Evolutionary conservation across 2,329 filamentous ascomycete species (phyloP).

Genomic region (Incumbomyces lentus): DNA sequence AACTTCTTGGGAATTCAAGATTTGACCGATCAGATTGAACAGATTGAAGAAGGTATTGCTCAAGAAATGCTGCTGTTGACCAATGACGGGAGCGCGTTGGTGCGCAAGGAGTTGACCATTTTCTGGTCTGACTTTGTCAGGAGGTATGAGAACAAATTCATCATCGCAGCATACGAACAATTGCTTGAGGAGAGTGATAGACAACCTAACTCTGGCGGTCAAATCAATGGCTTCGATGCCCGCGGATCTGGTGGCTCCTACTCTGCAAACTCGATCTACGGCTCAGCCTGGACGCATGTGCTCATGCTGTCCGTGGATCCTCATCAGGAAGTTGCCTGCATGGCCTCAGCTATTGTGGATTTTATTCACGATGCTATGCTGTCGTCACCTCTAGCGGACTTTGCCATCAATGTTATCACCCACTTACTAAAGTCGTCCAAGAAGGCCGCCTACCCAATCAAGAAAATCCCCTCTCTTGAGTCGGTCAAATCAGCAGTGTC

Average conservation of each 20-base stretch:
- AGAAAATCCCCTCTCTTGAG: slow-evolving; percentile 15
- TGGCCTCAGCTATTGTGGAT: slow-evolving; percentile 77
- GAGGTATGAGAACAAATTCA: slow-evolving; percentile 82
- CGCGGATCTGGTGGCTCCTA: slow-evolving; percentile 40
- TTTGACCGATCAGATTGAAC: slow-evolving; percentile 77
- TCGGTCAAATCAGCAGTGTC: slow-evolving; percentile 21
- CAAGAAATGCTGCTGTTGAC: slow-evolving; percentile 84
- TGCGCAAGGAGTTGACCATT: slow-evolving; percentile 83
- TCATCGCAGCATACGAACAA: slow-evolving; percentile 87
- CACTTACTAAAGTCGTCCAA: slow-evolving; percentile 45
- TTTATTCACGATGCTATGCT: slow-evolving; percentile 69
- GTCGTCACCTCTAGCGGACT: slow-evolving; percentile 61
- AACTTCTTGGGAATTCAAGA: slow-evolving; percentile 91
- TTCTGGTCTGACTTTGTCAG: slow-evolving; percentile 88
- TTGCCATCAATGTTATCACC: slow-evolving; percentile 62
- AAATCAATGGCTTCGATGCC: slow-evolving; percentile 23
- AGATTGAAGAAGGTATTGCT: slow-evolving; percentile 83
- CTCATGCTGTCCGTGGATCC: slow-evolving; percentile 87
- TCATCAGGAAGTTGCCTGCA: slow-evolving; percentile 81
- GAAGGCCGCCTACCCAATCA: slow-evolving; percentile 14
- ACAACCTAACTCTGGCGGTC: slow-evolving; percentile 35
- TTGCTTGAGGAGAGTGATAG: slow-evolving; percentile 72
- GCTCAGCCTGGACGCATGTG: slow-evolving; percentile 87
- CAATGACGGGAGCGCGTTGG: slow-evolving; percentile 86
- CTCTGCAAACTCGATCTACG: slow-evolving; percentile 82